Percentiles rank a stretch among this genome's conserved stretches.
phyloP scores from a whole-genome alignment of 2,329 filamentous ascomycete species.

The Mycosphaerella arachidis region DNA sequence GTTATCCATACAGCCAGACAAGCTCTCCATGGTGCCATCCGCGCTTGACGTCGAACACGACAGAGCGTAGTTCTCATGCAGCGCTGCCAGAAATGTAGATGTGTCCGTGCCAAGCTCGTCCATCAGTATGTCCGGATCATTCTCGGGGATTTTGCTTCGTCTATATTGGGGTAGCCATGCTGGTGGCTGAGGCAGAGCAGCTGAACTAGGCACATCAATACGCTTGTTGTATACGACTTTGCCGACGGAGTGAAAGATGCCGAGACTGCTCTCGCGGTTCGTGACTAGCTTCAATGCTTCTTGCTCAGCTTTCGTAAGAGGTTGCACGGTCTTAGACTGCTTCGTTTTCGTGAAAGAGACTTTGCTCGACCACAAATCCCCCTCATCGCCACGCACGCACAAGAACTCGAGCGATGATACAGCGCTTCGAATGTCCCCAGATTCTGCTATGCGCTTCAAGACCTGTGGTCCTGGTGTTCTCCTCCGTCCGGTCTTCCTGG shows the following conservation, averaged over 20 bases:
- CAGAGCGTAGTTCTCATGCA: conserved; percentile 89
- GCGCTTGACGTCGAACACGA: conserved; percentile 67
- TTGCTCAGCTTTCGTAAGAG: conserved; percentile 70
- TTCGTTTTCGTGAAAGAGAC: conserved; percentile 67
- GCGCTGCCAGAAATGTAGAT: conserved; percentile 78
- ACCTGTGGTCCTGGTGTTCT: conserved; percentile 74
- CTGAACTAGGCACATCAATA: conserved; percentile 48
- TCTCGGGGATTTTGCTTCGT: conserved; percentile 43
- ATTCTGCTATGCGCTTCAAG: conserved; percentile 73
- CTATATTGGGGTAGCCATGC: conserved; percentile 43
- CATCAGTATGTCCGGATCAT: conserved; percentile 63
- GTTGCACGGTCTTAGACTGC: conserved; percentile 53
- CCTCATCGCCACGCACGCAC: conserved; percentile 74
- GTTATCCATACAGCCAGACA: conserved; percentile 80
- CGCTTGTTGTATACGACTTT: conserved; percentile 97
- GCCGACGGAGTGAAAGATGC: conserved; percentile 93
- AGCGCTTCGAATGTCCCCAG: conserved; percentile 90
- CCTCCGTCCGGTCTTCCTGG: conserved; percentile 68
- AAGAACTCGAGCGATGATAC: conserved; percentile 88
- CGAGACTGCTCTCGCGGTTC: conserved; percentile 81
- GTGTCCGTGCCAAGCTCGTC: conserved; percentile 92
- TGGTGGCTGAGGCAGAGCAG: conserved; percentile 40
- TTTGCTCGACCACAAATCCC: conserved; percentile 69
- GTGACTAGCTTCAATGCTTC: conserved; percentile 77
- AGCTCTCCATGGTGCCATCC: conserved; percentile 63